Evolutionary conservation across 345 rosid species (phyloP).

Genomic region (Sonneratia caseolaris): DNA sequence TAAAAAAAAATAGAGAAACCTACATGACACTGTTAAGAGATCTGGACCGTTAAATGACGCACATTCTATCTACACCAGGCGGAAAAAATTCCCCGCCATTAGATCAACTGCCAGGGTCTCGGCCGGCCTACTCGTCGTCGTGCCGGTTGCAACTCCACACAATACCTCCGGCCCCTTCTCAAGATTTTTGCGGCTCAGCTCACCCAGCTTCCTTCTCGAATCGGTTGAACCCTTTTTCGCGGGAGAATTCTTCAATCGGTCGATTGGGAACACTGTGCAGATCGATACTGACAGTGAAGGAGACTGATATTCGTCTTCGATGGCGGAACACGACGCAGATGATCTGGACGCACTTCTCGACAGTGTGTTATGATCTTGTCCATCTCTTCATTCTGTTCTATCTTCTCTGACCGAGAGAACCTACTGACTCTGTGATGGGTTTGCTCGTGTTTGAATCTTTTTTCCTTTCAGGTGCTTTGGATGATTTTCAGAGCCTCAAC

Average conservation of each 20-base stretch:
- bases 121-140: background rate
- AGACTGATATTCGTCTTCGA: constrained; percentile 2
- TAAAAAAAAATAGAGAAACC: no score
- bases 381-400: background rate
- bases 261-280: background rate
- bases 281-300: background rate
- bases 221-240: background rate
- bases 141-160: constrained; percentile 4
- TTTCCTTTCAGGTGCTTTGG: constrained; percentile 74
- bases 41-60: background rate
- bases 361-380: constrained; percentile 27
- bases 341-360: constrained; percentile 96
- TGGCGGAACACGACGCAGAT: constrained; percentile 57
- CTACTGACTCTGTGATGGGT: constrained; percentile 2
- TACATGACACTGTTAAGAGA: background rate
- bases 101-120: background rate
- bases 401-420: background rate
- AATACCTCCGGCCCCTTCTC: background rate
- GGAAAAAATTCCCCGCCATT: constrained; percentile 1
- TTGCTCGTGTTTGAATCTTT: no score
- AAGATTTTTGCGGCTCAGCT: background rate
- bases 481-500: constrained; percentile 89
- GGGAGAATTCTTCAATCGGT: background rate
- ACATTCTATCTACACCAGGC: background rate
- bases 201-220: background rate